Percentiles rank a stretch among this genome's conserved stretches.
These are phyloP conservation scores for Fagopyrum esculentum DNA, from an alignment of 148 eudicot genomes.

Conservation along the genomic window DNA sequence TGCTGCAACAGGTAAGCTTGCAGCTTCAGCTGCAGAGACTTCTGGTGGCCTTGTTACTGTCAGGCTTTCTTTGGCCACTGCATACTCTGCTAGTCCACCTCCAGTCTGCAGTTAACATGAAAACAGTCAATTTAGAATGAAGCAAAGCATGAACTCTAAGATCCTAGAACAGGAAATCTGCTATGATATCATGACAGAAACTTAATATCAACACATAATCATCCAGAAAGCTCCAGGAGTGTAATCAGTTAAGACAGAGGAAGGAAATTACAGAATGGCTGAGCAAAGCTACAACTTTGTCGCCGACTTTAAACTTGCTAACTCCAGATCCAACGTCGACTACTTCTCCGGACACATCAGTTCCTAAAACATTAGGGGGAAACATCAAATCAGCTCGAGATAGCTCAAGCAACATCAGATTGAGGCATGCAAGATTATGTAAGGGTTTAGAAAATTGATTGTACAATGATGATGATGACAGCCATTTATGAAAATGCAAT, in stretches of 20 bases:
- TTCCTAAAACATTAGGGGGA: not conserved
- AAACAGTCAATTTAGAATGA: not conserved
- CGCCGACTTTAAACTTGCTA: too few species aligned
- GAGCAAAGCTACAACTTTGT: slow-evolving; percentile 11
- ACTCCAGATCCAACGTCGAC: too few species aligned
- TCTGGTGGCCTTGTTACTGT: slow-evolving; percentile 51
- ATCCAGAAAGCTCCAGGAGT: not conserved
- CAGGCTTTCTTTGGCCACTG: slow-evolving; percentile 40
- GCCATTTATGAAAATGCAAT: too few species aligned
- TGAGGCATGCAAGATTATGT: too few species aligned
- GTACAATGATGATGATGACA: too few species aligned
- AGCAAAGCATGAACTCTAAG: too few species aligned
- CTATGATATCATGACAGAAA: too few species aligned
- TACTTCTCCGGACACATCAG: too few species aligned
- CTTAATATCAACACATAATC: too few species aligned
- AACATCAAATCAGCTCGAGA: not conserved
- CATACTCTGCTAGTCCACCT: slow-evolving; percentile 74
- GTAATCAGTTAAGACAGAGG: not conserved
- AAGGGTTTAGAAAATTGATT: too few species aligned
- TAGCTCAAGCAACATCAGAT: not conserved
- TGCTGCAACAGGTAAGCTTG: slow-evolving; percentile 32
- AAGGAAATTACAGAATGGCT: slow-evolving; percentile 24
- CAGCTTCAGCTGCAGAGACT: slow-evolving; percentile 66
- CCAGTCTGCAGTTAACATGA: slow-evolving; percentile 31
- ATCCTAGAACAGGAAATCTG: too few species aligned